phyloP scores from a whole-genome alignment of 2,329 filamentous ascomycete species.

The Fusarium domesticum region DNA sequence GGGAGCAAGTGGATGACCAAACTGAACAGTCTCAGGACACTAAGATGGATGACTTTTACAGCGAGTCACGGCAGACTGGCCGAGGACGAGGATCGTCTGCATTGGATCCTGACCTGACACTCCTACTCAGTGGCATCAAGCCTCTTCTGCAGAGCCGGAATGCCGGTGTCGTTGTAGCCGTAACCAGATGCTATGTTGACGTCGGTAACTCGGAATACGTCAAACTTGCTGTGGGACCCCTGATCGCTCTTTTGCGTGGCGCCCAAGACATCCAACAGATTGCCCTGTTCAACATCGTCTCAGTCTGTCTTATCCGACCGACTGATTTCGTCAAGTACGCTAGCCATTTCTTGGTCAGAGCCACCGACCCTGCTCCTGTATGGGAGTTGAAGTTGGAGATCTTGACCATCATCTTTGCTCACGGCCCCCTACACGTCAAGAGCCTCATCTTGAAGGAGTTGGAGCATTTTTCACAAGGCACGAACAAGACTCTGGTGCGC shows the following conservation, averaged over 20 bases:
- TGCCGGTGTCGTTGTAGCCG: conserved; percentile 84
- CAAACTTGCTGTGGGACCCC: conserved; percentile 71
- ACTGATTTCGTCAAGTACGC: conserved; percentile 82
- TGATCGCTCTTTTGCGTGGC: conserved; percentile 80
- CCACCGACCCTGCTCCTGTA: conserved; percentile 73
- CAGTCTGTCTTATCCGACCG: conserved; percentile 77
- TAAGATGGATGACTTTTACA: conserved; percentile 75
- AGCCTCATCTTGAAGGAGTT: conserved; percentile 87
- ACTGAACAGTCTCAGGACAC: conserved; percentile 31
- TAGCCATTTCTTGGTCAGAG: conserved; percentile 83
- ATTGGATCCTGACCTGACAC: conserved; percentile 76
- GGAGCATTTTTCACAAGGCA: conserved; percentile 81
- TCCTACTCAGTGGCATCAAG: conserved; percentile 75
- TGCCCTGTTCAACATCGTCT: conserved; percentile 90
- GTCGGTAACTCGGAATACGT: conserved; percentile 78
- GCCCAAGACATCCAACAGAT: conserved; percentile 86
- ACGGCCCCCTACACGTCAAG: conserved; percentile 72
- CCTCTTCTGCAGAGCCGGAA: conserved; percentile 91
- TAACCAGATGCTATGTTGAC: conserved; percentile 79
- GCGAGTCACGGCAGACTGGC: conserved; percentile 52
- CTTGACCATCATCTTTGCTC: conserved; percentile 84
- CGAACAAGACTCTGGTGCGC: conserved; percentile 72
- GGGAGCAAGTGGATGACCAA: conserved; percentile 50
- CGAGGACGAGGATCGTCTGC: conserved; percentile 48
- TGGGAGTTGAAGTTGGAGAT: conserved; percentile 93